A percentile compares a stretch with the other conserved stretches of the same genome.
Evolutionary conservation across 1,284 basidiomycete genomes (phyloP).

Genomic region (Somion occarium): DNA sequence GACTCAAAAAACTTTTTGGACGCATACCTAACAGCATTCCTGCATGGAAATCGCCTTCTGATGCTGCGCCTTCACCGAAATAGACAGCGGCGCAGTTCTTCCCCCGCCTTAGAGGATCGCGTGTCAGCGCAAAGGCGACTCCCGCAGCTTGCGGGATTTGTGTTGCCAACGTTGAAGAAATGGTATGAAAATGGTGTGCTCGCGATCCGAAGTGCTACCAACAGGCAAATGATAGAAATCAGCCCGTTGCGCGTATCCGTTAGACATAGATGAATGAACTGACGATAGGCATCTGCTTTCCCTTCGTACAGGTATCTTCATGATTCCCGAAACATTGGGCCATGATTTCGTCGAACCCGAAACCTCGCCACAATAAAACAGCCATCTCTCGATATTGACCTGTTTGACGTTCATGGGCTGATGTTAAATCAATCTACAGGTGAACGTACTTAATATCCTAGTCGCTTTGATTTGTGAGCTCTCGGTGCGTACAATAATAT

Average conservation of each 20-base stretch:
- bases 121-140: conserved; percentile 84
- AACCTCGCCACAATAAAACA: conserved; percentile 86
- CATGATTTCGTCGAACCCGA: conserved; percentile 71
- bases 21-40: conserved; percentile 58
- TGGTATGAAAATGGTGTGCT: conserved; percentile 86
- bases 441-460: background rate
- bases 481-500: background rate
- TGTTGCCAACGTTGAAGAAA: conserved; percentile 91
- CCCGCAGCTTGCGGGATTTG: conserved; percentile 97
- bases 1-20: background rate
- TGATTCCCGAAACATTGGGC: conserved; percentile 86
- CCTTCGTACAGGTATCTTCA: conserved; percentile 80
- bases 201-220: conserved; percentile 82
- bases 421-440: background rate
- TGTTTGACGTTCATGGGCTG: conserved; percentile 21
- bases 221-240: background rate
- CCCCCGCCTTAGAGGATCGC: conserved; percentile 67
- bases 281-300: conserved; percentile 86
- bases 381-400: conserved; percentile 90
- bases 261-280: conserved; percentile 14
- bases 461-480: conserved; percentile 2
- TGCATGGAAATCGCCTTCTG: conserved; percentile 77
- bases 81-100: conserved; percentile 84
- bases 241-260: background rate
- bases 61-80: conserved; percentile 85